Conservation (phyloP, 2,329 filamentous ascomycete genomes). For the Hawksworthiomyces lignivorus region DNA sequence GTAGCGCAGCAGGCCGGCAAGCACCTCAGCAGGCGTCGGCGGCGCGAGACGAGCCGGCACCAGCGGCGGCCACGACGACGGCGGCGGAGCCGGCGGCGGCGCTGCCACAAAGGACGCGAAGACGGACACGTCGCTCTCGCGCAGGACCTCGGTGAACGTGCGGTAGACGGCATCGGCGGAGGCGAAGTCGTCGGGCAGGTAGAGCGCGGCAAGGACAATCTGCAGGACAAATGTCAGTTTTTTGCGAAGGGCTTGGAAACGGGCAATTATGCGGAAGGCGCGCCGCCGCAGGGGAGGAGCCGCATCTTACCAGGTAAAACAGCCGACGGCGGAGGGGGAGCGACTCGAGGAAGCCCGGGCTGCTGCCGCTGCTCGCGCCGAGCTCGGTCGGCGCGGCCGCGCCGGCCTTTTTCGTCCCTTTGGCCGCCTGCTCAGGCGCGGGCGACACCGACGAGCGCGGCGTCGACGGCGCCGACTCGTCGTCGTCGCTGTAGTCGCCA, state of each 20-base stretch:
- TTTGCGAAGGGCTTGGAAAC: not conserved
- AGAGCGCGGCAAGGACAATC: constrained; percentile 39
- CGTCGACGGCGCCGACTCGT: constrained; percentile 42
- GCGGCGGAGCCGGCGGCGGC: not conserved
- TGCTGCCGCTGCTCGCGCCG: not conserved
- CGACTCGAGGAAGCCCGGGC: constrained; percentile 34
- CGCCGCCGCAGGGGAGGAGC: no score
- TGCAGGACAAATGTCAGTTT: constrained; percentile 15
- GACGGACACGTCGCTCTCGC: constrained; percentile 47
- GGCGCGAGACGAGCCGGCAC: constrained; percentile 18
- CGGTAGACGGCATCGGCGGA: constrained; percentile 50
- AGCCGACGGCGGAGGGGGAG: constrained; percentile 55
- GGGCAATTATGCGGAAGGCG: not conserved
- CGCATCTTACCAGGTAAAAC: constrained; percentile 50
- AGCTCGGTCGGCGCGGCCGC: constrained; percentile 25
- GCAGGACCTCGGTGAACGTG: constrained; percentile 46
- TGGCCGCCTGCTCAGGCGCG: constrained; percentile 28
- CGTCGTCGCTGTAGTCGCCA: constrained; percentile 53
- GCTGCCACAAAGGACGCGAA: constrained; percentile 46
- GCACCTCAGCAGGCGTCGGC: constrained; percentile 21
- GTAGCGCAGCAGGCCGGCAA: constrained; percentile 38
- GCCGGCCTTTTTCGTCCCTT: constrained; percentile 20
- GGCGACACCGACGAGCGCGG: constrained; percentile 29
- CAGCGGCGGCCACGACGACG: not conserved
- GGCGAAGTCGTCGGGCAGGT: constrained; percentile 34